Evolutionary conservation across 2,329 filamentous ascomycete species (phyloP).

Genomic region (Dichotomopilus funicola): DNA sequence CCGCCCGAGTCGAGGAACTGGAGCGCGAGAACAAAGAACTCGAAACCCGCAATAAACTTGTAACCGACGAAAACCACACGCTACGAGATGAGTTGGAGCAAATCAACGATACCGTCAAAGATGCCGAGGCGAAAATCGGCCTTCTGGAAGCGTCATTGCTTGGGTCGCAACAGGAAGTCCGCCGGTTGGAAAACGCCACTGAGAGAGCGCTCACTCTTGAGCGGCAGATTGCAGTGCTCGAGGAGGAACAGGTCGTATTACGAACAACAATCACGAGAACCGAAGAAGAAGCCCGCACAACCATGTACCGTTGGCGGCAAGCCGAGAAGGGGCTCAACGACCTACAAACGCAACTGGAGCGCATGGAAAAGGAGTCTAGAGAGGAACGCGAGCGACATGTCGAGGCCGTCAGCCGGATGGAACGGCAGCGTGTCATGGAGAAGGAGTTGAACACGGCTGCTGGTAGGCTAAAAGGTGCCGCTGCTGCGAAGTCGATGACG

Average conservation of each 20-base stretch:
- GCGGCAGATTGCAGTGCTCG: slow-evolving; percentile 68
- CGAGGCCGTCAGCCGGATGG: slow-evolving; percentile 76
- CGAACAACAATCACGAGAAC: slow-evolving; percentile 61
- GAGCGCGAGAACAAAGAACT: slow-evolving; percentile 68
- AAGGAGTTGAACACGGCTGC: slow-evolving; percentile 74
- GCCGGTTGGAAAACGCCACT: slow-evolving; percentile 66
- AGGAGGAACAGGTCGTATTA: slow-evolving; percentile 71
- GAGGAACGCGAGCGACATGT: slow-evolving; percentile 76
- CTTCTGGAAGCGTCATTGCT: slow-evolving; percentile 69
- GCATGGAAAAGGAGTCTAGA: slow-evolving; percentile 75
- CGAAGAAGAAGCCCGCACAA: slow-evolving; percentile 69
- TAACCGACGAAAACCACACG: slow-evolving; percentile 74
- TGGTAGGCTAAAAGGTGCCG: slow-evolving; percentile 72
- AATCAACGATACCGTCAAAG: slow-evolving; percentile 69
- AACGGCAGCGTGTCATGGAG: slow-evolving; percentile 75
- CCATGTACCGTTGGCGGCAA: slow-evolving; percentile 75
- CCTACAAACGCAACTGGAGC: slow-evolving; percentile 81
- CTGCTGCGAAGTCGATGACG: slow-evolving; percentile 60
- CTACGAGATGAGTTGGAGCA: slow-evolving; percentile 79
- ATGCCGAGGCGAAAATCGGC: slow-evolving; percentile 75
- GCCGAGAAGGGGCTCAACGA: slow-evolving; percentile 73
- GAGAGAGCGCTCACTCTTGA: slow-evolving; percentile 73
- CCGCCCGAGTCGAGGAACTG: slow-evolving; percentile 65
- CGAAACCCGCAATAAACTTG: slow-evolving; percentile 68
- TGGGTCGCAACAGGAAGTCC: slow-evolving; percentile 70